phyloP scores from a whole-genome alignment of 768 basidiomycete species.

The Phylloporus rhodoxanthus region DNA sequence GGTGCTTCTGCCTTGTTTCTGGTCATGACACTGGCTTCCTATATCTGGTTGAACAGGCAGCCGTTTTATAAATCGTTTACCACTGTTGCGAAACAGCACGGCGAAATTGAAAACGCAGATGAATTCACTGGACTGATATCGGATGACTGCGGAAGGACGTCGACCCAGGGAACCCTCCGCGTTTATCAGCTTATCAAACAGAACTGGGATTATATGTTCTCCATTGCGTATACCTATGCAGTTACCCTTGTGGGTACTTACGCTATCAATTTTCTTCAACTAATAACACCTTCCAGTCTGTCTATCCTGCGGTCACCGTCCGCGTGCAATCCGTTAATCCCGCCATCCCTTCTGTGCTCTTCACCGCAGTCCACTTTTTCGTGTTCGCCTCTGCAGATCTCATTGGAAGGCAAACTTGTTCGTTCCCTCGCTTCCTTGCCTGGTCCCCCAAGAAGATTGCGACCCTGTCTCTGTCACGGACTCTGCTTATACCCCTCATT shows the following conservation, averaged over 20 bases:
- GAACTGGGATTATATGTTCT: slow-evolving; percentile 65
- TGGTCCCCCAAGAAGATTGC: slow-evolving; percentile 66
- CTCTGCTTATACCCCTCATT: slow-evolving; percentile 80
- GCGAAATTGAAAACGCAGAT: slow-evolving; percentile 20
- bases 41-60: slow-evolving; percentile 51
- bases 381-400: slow-evolving; percentile 72
- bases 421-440: slow-evolving; percentile 56
- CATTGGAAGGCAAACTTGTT: slow-evolving; percentile 60
- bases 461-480: slow-evolving; percentile 60
- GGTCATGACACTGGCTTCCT: slow-evolving; percentile 44
- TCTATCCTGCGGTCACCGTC: slow-evolving; percentile 82
- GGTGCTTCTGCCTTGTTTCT: slow-evolving; percentile 63
- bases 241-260: slow-evolving; percentile 63
- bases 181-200: slow-evolving; percentile 52
- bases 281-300: slow-evolving; percentile 45
- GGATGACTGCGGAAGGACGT: slow-evolving; percentile 12
- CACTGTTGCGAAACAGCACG: slow-evolving; percentile 37
- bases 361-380: slow-evolving; percentile 72
- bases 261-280: neutral
- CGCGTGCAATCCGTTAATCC: slow-evolving; percentile 65
- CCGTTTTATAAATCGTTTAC: slow-evolving; percentile 55
- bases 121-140: slow-evolving; percentile 35
- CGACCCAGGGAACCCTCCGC: slow-evolving; percentile 35
- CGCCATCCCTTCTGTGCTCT: slow-evolving; percentile 71
- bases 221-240: slow-evolving; percentile 69